Percentiles rank a stretch among this genome's conserved stretches.
Evolutionary conservation across 306 rosid species (phyloP).

Genomic region (Citrullus amarus): DNA sequence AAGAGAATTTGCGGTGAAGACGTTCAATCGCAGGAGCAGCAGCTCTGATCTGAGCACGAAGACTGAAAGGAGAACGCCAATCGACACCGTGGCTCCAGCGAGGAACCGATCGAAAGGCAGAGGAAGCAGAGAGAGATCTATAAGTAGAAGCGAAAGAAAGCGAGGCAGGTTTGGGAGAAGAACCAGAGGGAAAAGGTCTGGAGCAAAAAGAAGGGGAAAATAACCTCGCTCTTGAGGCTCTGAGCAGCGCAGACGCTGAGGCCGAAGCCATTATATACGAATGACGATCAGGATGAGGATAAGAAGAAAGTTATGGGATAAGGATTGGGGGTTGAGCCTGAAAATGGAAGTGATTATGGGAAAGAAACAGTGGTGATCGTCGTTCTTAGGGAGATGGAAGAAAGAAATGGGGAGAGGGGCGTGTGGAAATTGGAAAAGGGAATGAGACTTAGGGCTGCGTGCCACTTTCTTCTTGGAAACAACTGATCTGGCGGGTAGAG

Average conservation of each 20-base stretch:
- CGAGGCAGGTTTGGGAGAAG: conserved; percentile 11
- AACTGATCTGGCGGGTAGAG: conserved; percentile 7
- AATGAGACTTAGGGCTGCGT: conserved; percentile 33
- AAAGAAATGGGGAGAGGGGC: conserved; percentile 8
- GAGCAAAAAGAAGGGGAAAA: conserved; percentile 20
- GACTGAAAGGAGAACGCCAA: conserved; percentile 54
- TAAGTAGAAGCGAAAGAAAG: not conserved
- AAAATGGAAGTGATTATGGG: not conserved
- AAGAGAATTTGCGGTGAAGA: conserved; percentile 61
- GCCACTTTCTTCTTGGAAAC: conserved; percentile 15
- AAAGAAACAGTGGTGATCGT: not conserved
- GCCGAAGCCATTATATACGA: conserved; percentile 34
- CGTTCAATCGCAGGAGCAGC: conserved; percentile 59
- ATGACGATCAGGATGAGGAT: conserved; percentile 37
- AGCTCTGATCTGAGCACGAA: conserved; percentile 82
- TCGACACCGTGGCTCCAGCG: conserved; percentile 68
- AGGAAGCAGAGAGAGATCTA: conserved; percentile 25
- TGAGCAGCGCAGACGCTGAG: conserved; percentile 44
- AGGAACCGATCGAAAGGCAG: conserved; percentile 4
- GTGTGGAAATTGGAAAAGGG: conserved; percentile 29
- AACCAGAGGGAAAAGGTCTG: conserved; percentile 26
- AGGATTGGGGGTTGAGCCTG: conserved; percentile 2
- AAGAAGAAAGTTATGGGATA: not conserved
- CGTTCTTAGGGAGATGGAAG: not conserved
- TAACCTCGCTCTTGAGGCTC: conserved; percentile 48